Evolutionary conservation across 2,329 filamentous ascomycete species (phyloP).

Genomic region (Fusarium decemcellulare): DNA sequence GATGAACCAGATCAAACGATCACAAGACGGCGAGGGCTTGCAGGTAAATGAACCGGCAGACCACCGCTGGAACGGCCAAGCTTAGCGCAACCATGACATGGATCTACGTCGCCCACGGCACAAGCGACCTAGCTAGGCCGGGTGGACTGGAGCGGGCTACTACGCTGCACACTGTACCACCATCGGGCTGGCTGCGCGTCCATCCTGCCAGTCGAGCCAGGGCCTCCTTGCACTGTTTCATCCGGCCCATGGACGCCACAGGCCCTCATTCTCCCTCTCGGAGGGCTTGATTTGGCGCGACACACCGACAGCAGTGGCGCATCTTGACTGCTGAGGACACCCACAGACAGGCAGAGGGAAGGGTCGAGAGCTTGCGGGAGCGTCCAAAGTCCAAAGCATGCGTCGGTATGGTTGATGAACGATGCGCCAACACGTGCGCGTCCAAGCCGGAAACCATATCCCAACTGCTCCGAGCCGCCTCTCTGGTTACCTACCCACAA

Average conservation of each 20-base stretch:
- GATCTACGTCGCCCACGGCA: constrained; percentile 18
- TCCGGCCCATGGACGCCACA: constrained; percentile 16
- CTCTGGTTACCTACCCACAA: no score
- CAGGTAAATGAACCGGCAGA: constrained; percentile 33
- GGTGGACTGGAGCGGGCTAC: constrained; percentile 8
- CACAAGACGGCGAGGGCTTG: constrained; percentile 18
- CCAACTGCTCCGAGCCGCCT: background rate
- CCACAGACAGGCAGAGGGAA: constrained; percentile 14
- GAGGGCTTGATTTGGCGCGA: constrained; percentile 18
- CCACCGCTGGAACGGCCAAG: constrained; percentile 6
- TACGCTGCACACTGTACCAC: background rate
- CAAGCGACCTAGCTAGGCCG: constrained; percentile 18
- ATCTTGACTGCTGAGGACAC: constrained; percentile 4
- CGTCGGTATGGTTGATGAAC: constrained; percentile 5
- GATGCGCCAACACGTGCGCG: background rate
- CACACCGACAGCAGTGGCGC: constrained; percentile 22
- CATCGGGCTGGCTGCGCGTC: background rate
- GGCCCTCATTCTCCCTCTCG: background rate
- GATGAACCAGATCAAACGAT: constrained; percentile 14
- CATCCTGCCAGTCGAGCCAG: constrained; percentile 8
- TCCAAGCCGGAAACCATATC: background rate
- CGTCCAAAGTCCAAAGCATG: constrained; percentile 5
- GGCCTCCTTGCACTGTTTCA: constrained; percentile 28
- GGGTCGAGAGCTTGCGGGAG: constrained; percentile 7
- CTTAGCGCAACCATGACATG: constrained; percentile 33